phyloP scores from a whole-genome alignment of 2,329 filamentous ascomycete species.

The Trichophyton simii region DNA sequence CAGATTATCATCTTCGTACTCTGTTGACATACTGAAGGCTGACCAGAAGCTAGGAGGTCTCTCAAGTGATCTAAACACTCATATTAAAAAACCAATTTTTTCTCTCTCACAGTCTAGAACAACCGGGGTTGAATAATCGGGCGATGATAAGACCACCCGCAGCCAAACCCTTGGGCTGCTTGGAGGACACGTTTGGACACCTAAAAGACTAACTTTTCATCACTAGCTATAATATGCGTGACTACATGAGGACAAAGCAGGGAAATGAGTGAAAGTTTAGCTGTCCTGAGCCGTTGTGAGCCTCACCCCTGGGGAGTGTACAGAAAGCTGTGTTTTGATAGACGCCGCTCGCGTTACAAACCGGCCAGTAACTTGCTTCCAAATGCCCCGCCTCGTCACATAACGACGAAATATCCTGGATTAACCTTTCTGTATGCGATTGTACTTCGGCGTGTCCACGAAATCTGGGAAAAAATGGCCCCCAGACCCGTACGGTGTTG shows the following conservation, averaged over 20 bases:
- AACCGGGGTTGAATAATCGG: not conserved
- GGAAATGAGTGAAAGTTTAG: conserved; percentile 1
- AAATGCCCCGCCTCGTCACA: conserved; percentile 10
- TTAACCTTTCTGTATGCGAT: not conserved
- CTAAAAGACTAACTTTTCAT: not conserved
- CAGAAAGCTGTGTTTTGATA: not conserved
- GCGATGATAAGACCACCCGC: not conserved
- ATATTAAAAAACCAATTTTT: not conserved
- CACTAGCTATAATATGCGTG: not conserved
- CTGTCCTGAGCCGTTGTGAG: conserved; percentile 4
- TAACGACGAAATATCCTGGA: not conserved
- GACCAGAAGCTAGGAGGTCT: not conserved
- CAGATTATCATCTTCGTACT: not conserved
- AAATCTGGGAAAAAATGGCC: not conserved
- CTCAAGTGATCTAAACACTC: not conserved
- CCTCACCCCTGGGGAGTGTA: conserved; percentile 5
- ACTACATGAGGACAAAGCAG: not conserved
- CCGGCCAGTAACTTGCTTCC: conserved; percentile 11
- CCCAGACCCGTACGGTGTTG: not conserved
- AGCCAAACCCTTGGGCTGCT: not conserved
- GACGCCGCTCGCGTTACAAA: conserved; percentile 9
- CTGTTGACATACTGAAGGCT: not conserved
- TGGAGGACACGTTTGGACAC: not conserved
- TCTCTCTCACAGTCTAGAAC: not conserved
- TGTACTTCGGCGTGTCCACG: not conserved